Base-by-base conservation (phyloP, 345 rosid genomes). In the Raphanus sativus region DNA sequence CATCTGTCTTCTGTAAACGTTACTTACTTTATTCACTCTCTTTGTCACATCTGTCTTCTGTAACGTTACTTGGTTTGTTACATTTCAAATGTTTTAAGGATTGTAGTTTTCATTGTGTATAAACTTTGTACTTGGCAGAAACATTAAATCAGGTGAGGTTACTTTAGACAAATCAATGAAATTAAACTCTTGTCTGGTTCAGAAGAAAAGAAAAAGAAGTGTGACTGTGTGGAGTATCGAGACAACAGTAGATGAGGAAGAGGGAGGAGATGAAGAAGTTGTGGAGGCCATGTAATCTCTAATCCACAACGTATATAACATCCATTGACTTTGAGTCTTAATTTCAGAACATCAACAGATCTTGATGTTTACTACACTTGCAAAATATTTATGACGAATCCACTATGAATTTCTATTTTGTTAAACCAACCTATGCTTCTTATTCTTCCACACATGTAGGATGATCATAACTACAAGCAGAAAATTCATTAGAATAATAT, bases 381-480 rank as follows among this genome's bases (percentile, higher is more conserved):
- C 54, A 48, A 48, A 40, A 5, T n/a, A 7, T 48, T n/a, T 48
- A 42, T 11, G n/a, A 42, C 15, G 15, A 12, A 38, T 38, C 6
- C 7, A 33, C 8, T 30, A 33, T 7, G 38, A 33, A 6, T 40
- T 36, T 40, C 13, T 40, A 11, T 10, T 10, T 10, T 40, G n/a
- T n/a, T 40, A 40, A 40, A 38, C 42, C 13, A 10, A 40, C 11
- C 48, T 12, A 40, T 40, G 48, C n/a, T 10, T 10, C 48, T 62
- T 55, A 25, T 40, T 70, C 62, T 69, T 85, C 85, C 55, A 84
- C 78, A 78, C 93, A 87, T 34, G 82, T 73, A n/a, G 91, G 97
- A 78, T 91, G 97, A 60, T 91, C 95, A 55, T 88, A 89, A 77
- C 21, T 21, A 21, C 21, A 21, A 21, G 21, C 21, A 21, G 21